Conservation (phyloP, 208 protist species). For the Trichomonas gallinae region DNA sequence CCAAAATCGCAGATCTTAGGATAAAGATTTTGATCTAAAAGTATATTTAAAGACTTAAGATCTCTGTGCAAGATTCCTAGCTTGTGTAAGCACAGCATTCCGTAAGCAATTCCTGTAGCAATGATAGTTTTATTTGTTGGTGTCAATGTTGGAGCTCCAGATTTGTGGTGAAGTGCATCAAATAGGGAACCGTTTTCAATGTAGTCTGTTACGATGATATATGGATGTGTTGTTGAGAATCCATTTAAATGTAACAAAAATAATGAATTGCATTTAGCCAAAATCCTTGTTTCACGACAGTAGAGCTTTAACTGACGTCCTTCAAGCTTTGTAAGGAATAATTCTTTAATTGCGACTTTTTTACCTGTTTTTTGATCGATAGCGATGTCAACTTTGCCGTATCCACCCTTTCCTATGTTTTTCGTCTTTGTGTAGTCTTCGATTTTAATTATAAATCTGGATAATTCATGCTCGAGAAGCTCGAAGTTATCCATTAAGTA, state of each 20-base stretch:
- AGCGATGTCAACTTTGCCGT: neutral
- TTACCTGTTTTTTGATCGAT: neutral
- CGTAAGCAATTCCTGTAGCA: neutral
- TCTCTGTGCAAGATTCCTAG: neutral
- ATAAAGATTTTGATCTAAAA: neutral
- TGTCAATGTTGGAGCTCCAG: neutral
- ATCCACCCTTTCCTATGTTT: neutral
- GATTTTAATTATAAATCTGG: neutral
- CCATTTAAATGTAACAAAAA: neutral
- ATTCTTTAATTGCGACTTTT: neutral
- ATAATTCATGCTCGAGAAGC: neutral
- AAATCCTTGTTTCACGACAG: neutral
- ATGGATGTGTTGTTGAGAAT: neutral
- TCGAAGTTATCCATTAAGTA: neutral
- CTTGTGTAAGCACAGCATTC: neutral
- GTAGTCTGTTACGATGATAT: neutral
- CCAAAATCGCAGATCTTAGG: neutral
- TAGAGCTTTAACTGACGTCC: neutral
- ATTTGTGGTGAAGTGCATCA: neutral
- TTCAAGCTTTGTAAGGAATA: neutral
- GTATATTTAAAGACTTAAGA: constrained; percentile 1
- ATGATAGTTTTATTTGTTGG: neutral
- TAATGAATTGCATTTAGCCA: neutral
- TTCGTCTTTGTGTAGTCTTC: neutral
- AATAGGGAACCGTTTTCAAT: neutral